Percentiles rank a stretch among this genome's conserved stretches.
Evolutionary conservation across 1,284 basidiomycete species (phyloP).

Genomic region (Cutaneotrichosporon sp.): DNA sequence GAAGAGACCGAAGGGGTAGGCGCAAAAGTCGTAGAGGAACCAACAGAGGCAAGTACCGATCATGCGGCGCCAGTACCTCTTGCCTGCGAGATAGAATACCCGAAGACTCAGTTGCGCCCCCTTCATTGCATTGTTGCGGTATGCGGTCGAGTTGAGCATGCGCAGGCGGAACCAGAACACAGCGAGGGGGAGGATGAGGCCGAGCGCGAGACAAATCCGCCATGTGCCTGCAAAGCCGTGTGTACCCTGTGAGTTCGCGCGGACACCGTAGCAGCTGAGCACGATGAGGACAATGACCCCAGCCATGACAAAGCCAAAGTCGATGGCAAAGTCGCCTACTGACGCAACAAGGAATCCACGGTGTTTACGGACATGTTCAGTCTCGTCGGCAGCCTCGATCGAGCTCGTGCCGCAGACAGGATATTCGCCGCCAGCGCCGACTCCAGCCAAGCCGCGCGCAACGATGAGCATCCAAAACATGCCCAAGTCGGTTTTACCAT

Average conservation of each 20-base stretch:
- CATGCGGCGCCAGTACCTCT: conserved; percentile 61
- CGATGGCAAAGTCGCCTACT: conserved; percentile 56
- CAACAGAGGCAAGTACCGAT: conserved; percentile 54
- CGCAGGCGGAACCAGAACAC: conserved; percentile 33
- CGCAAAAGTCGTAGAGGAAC: conserved; percentile 59
- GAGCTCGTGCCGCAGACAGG: conserved; percentile 63
- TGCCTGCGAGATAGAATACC: conserved; percentile 52
- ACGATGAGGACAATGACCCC: conserved; percentile 23
- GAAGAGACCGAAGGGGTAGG: conserved; percentile 59
- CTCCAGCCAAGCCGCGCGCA: conserved; percentile 62
- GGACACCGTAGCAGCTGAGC: conserved; percentile 19
- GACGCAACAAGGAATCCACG: conserved; percentile 69
- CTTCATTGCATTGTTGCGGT: conserved; percentile 27
- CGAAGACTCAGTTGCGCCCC: conserved; percentile 14
- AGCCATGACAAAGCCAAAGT: conserved; percentile 20
- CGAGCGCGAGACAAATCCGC: conserved; percentile 28
- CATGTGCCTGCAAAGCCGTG: conserved; percentile 20
- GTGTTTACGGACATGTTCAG: conserved; percentile 48
- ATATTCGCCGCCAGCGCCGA: conserved; percentile 71
- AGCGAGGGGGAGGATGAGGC: conserved; percentile 24
- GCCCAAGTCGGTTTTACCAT: conserved; percentile 21
- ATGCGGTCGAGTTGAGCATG: conserved; percentile 31
- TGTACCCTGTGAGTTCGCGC: conserved; percentile 2
- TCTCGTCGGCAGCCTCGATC: conserved; percentile 67
- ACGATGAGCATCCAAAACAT: conserved; percentile 72